These are phyloP conservation scores for Colletotrichum coccodes DNA, from an alignment of 2,329 filamentous ascomycete species.

Conservation along the genomic window DNA sequence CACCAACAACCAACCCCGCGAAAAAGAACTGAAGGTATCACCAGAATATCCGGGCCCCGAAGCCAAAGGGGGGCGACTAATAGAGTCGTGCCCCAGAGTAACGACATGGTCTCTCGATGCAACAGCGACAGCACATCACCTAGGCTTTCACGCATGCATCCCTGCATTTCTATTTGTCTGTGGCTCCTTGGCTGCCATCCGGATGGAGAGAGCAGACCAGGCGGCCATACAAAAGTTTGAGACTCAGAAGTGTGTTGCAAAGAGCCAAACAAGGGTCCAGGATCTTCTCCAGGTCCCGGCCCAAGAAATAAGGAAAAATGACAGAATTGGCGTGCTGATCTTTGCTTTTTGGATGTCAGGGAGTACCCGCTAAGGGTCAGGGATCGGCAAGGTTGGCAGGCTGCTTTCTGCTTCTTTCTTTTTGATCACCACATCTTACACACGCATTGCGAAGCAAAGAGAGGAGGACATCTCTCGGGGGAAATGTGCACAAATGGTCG, in stretches of 20 bases:
- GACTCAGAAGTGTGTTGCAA: not conserved
- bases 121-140: conserved; percentile 6
- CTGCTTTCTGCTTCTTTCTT: not conserved
- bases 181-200: conserved; percentile 4
- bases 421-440: not conserved
- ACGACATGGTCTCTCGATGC: not conserved
- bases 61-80: conserved; percentile 1
- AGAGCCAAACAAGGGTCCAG: not conserved
- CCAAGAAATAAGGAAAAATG: conserved; percentile 17
- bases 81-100: not conserved
- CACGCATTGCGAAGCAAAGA: not conserved
- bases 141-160: not conserved
- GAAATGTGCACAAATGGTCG: conserved; percentile 16
- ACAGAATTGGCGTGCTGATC: conserved; percentile 26
- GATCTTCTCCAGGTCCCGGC: not conserved
- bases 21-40: not conserved
- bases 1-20: not conserved
- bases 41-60: not conserved
- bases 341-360: not conserved
- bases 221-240: not conserved
- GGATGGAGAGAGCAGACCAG: conserved; percentile 8
- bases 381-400: conserved; percentile 13
- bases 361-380: not conserved
- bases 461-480: conserved; percentile 7
- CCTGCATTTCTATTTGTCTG: not conserved